Percentiles rank a stretch among this genome's conserved stretches.
Evolutionary conservation across 75 land plant genomes (phyloP).

Genomic region (Adiantum capillusveneris): DNA sequence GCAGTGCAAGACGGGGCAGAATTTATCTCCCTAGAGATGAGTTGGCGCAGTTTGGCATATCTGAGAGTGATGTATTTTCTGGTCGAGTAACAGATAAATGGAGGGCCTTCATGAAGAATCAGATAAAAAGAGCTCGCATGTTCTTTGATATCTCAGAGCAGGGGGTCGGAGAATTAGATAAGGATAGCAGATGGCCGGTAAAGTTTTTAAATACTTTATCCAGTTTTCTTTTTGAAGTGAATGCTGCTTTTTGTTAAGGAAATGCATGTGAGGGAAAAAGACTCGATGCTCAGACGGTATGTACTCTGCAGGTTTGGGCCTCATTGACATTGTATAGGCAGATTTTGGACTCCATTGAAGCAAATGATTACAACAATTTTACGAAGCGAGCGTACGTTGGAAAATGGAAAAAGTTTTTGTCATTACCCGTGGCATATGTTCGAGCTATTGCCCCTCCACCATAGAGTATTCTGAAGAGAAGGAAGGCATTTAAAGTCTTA

Average conservation of each 20-base stretch:
- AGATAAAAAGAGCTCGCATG: slow-evolving; percentile 73
- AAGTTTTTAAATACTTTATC: not conserved
- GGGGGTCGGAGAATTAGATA: slow-evolving; percentile 59
- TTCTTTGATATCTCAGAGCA: slow-evolving; percentile 83
- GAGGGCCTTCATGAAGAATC: slow-evolving; percentile 81
- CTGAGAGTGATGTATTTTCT: slow-evolving; percentile 70
- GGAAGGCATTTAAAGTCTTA: too few species aligned
- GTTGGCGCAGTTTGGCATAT: slow-evolving; percentile 58
- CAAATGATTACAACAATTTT: slow-evolving; percentile 72
- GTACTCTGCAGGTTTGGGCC: slow-evolving; percentile 66
- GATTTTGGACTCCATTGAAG: slow-evolving; percentile 71
- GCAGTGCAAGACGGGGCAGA: slow-evolving; percentile 78
- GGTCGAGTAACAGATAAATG: slow-evolving; percentile 84
- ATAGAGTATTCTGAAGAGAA: too few species aligned
- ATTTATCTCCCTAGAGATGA: slow-evolving; percentile 91
- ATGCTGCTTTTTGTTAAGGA: not conserved
- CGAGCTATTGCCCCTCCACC: slow-evolving; percentile 37
- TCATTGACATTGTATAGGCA: slow-evolving; percentile 62
- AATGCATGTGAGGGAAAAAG: not conserved
- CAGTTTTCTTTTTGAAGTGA: not conserved
- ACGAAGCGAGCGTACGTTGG: slow-evolving; percentile 72
- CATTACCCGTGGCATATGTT: slow-evolving; percentile 54
- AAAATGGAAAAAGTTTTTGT: slow-evolving; percentile 49
- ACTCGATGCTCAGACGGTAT: not conserved
- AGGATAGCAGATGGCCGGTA: slow-evolving; percentile 91